Conservation (phyloP, 2,329 filamentous ascomycete species). For the Neophaeococcomyces aloes region DNA sequence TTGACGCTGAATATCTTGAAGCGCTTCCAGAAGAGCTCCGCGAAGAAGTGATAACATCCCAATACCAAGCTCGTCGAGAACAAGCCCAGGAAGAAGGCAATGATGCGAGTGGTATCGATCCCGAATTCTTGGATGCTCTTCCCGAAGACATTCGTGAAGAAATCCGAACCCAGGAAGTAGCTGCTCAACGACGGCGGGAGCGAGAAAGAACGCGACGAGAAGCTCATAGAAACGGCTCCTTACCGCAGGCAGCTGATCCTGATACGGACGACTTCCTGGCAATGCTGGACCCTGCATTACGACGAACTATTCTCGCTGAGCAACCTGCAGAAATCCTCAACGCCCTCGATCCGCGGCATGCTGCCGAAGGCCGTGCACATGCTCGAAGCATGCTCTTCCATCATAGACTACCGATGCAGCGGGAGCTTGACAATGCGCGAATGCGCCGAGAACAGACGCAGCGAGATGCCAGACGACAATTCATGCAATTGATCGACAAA, state of each 20-base stretch:
- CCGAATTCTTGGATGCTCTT: constrained; percentile 80
- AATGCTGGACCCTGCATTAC: constrained; percentile 72
- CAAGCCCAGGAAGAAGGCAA: constrained; percentile 58
- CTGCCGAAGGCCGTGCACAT: constrained; percentile 71
- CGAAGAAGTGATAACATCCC: constrained; percentile 89
- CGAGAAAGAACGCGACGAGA: constrained; percentile 69
- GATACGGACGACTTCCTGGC: constrained; percentile 86
- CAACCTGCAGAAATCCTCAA: constrained; percentile 82
- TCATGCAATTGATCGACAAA: constrained; percentile 96
- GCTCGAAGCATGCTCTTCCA: constrained; percentile 47
- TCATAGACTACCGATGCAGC: constrained; percentile 36
- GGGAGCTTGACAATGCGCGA: constrained; percentile 25
- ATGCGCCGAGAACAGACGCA: constrained; percentile 21
- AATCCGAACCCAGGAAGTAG: constrained; percentile 78
- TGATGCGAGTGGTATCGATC: constrained; percentile 25
- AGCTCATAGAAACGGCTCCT: constrained; percentile 40
- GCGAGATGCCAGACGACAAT: constrained; percentile 47
- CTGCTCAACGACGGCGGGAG: constrained; percentile 77
- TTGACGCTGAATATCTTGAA: constrained; percentile 87
- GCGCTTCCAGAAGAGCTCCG: constrained; percentile 95
- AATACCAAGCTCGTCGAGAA: constrained; percentile 70
- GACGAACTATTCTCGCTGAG: constrained; percentile 79
- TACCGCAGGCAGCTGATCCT: constrained; percentile 42
- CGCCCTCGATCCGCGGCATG: constrained; percentile 72
- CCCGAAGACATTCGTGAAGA: constrained; percentile 84